phyloP scores from a whole-genome alignment of 208 protist species.

The Acanthamoeba sp. region DNA sequence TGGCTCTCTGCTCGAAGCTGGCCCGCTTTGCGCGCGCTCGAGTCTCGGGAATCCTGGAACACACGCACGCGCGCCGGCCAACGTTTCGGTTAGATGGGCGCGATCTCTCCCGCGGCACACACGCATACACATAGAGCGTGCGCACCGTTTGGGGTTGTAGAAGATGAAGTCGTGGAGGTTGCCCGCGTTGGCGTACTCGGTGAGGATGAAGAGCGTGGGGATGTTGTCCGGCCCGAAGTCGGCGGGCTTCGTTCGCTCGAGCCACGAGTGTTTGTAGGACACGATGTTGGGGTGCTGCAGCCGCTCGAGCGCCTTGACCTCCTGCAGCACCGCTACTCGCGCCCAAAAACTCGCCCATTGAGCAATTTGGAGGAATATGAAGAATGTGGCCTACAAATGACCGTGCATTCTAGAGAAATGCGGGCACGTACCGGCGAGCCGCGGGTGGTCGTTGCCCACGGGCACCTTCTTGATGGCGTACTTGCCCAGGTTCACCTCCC shows the following conservation, averaged over 20 bases:
- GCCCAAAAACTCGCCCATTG: background rate
- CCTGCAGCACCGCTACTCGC: background rate
- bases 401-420: background rate
- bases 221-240: conserved; percentile 62
- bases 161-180: conserved; percentile 73
- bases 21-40: conserved; percentile 8
- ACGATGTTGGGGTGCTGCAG: conserved; percentile 63
- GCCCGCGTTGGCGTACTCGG: conserved; percentile 60
- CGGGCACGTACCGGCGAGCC: background rate
- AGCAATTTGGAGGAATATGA: background rate
- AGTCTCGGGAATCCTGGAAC: background rate
- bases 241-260: conserved; percentile 44
- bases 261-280: conserved; percentile 69
- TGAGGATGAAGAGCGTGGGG: conserved; percentile 64
- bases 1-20: background rate
- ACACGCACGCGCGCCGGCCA: too few species aligned
- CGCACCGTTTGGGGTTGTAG: conserved; percentile 20
- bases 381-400: background rate
- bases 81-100: too few species aligned
- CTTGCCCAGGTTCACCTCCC: conserved; percentile 47
- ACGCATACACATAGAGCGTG: background rate
- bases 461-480: conserved; percentile 71
- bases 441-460: conserved; percentile 38
- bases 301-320: conserved; percentile 36
- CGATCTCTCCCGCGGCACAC: too few species aligned